A percentile compares a stretch with the other conserved stretches of the same genome.
These are phyloP conservation scores for Strobilomyces echinocephalus DNA, from an alignment of 768 basidiomycete genomes.

Conservation along the genomic window DNA sequence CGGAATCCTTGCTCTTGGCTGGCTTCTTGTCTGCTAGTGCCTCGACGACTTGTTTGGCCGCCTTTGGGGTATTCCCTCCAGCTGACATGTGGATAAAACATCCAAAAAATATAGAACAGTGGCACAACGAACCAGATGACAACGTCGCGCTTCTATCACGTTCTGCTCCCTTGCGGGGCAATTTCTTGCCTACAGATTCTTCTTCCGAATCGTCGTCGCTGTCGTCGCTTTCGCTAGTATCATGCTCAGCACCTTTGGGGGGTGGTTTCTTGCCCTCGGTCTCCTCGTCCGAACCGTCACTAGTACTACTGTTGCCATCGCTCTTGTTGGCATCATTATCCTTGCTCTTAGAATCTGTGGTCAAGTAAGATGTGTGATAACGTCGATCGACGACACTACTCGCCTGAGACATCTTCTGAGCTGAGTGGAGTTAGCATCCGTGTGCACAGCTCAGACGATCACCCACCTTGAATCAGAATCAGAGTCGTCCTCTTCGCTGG, in stretches of 20 bases:
- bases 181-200: not conserved
- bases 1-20: not conserved
- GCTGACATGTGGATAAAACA: constrained; percentile 5
- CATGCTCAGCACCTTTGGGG: constrained; percentile 12
- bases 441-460: not conserved
- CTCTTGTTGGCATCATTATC: constrained; percentile 9
- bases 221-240: constrained; percentile 12
- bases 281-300: constrained; percentile 1
- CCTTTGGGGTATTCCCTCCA: constrained; percentile 8
- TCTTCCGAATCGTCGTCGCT: constrained; percentile 4
- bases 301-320: constrained; percentile 1
- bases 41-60: not conserved
- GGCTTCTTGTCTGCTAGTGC: constrained; percentile 1
- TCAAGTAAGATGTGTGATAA: not conserved
- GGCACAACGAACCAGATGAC: constrained; percentile 28
- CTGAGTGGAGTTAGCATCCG: constrained; percentile 11
- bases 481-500: constrained; percentile 22
- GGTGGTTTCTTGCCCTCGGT: constrained; percentile 1
- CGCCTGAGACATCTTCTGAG: constrained; percentile 17
- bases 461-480: constrained; percentile 27
- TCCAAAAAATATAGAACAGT: not conserved
- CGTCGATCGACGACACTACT: constrained; percentile 7
- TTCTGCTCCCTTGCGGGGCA: constrained; percentile 9
- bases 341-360: constrained; percentile 15
- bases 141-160: constrained; percentile 40